Evolutionary conservation across 2,329 filamentous ascomycete species (phyloP), one percentile per base, ranked within the genome.

Genomic region (Cyphellophora europaea): DNA sequence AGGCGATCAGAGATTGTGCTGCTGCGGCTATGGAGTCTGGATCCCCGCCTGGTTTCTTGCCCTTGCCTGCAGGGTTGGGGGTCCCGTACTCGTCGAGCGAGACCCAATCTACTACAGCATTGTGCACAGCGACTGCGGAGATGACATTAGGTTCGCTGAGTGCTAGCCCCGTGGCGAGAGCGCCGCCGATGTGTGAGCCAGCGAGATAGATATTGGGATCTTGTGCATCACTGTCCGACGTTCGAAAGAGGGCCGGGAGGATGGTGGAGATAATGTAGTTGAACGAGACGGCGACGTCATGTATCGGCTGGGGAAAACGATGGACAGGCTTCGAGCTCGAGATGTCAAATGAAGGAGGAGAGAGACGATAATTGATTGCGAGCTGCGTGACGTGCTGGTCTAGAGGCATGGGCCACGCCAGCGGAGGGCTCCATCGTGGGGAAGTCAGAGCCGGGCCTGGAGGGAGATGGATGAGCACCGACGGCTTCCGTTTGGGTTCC

Each of bases 81-180:
- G 38, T 36, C 3, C 39, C 40, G 15, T 40, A 19, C 19, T 64
- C 61, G 28, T 66, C 62, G 13, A 66, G 41, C 0, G 53, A 49
- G 10, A 39, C 19, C 12, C 55, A 57, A 1, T 56, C 58, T 0
- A 52, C 32, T 6, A 57, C 29, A 2, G 58, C 46, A 5, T 56
- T 46, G 14, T 55, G 47, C 1, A 39, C 49, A 3, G 54, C 53
- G 5, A 56, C 50, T 18, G 56, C 55, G 16, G 58, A 38, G 15
- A 60, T 53, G 0, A 49, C 50, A 15, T 56, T 54, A 28, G 58
- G 57, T 45, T 57, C 12, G 47, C 49, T 65, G 12, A 66, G 49
- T 1, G 61, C 54, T 8, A 66, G 53, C 57, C 62, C 63, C 3
- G 62, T 40, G 3, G 61, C 60, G 32, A 66, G 38, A 1, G 59